Evolutionary conservation across 176 grass and related monocot species (phyloP).

Genomic region (Rhynchospora pubera): DNA sequence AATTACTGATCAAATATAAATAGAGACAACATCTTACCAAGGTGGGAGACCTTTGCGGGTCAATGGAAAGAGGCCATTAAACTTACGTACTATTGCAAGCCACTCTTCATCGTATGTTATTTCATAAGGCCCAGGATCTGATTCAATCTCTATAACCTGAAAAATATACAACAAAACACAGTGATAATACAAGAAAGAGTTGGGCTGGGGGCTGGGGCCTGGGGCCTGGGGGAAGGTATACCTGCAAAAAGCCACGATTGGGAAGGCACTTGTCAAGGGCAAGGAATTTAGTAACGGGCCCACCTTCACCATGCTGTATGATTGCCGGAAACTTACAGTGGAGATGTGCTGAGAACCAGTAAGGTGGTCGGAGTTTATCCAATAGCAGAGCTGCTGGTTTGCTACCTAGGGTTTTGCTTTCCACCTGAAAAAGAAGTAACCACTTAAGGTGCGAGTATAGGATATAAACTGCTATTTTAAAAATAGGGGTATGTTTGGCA

Average conservation of each 20-base stretch:
- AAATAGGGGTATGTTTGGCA: too few species aligned
- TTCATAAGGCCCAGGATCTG: constrained; percentile 73
- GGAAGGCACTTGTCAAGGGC: constrained; percentile 86
- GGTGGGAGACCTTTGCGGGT: constrained; percentile 35
- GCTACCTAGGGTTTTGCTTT: constrained; percentile 51
- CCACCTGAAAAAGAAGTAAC: constrained; percentile 43
- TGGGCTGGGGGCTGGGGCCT: neutral
- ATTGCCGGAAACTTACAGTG: constrained; percentile 69
- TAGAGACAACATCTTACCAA: constrained; percentile 27
- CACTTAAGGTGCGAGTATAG: neutral
- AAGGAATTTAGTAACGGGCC: constrained; percentile 75
- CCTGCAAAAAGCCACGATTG: constrained; percentile 65
- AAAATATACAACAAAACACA: neutral
- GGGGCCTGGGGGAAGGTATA: constrained; percentile 1
- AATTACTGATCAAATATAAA: neutral
- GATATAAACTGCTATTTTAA: neutral
- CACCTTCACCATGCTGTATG: constrained; percentile 59
- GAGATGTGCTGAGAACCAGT: constrained; percentile 79
- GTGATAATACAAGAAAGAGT: neutral
- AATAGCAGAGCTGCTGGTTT: constrained; percentile 71
- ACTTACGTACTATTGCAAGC: constrained; percentile 87
- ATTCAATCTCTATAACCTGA: constrained; percentile 80
- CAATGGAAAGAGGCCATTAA: constrained; percentile 59
- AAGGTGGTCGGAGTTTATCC: constrained; percentile 63
- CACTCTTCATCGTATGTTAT: constrained; percentile 88